Percentiles rank a stretch among this genome's conserved stretches.
phyloP scores from a whole-genome alignment of 23 red algal species.

The Gracilaria domingensis region DNA sequence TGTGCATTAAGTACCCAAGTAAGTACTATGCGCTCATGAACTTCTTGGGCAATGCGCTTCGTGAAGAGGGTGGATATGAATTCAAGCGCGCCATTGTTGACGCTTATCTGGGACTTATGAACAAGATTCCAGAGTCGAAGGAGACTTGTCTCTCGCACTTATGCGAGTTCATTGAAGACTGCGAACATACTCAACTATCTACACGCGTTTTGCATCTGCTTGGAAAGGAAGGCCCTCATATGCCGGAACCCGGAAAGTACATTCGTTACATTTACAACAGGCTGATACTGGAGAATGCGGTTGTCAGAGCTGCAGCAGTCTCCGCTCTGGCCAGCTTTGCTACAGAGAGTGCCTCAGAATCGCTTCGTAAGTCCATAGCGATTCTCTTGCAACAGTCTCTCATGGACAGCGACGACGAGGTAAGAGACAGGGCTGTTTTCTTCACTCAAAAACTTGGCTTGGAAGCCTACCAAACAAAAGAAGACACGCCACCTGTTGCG shows the following conservation, averaged over 20 bases:
- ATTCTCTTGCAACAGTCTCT: slow-evolving; percentile 92
- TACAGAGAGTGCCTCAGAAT: slow-evolving; percentile 54
- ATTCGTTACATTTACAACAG: slow-evolving; percentile 99
- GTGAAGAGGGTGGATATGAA: slow-evolving; percentile 96
- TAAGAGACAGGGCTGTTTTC: slow-evolving; percentile 94
- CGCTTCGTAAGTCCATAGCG: slow-evolving; percentile 77
- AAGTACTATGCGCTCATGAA: slow-evolving; percentile 95
- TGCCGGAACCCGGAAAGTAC: slow-evolving; percentile 90
- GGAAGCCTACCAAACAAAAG: slow-evolving; percentile 69
- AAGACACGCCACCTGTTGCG: neutral
- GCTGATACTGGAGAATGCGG: slow-evolving; percentile 94
- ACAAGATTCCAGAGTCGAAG: slow-evolving; percentile 87
- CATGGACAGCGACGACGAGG: slow-evolving; percentile 97
- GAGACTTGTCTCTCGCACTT: slow-evolving; percentile 90
- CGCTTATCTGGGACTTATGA: slow-evolving; percentile 83
- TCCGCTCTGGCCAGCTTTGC: slow-evolving; percentile 94
- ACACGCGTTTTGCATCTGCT: slow-evolving; percentile 93
- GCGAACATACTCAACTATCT: slow-evolving; percentile 91
- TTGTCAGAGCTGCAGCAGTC: slow-evolving; percentile 97
- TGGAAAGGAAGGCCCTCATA: slow-evolving; percentile 87
- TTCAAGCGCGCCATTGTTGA: slow-evolving; percentile 95
- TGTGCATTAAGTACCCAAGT: slow-evolving; percentile 96
- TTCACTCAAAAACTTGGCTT: slow-evolving; percentile 73
- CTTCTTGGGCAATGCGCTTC: slow-evolving; percentile 94
- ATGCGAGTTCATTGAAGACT: slow-evolving; percentile 99